Evolutionary conservation across 345 rosid species (phyloP), one percentile per base, ranked within the genome.

Genomic region (Linum trigynum): DNA sequence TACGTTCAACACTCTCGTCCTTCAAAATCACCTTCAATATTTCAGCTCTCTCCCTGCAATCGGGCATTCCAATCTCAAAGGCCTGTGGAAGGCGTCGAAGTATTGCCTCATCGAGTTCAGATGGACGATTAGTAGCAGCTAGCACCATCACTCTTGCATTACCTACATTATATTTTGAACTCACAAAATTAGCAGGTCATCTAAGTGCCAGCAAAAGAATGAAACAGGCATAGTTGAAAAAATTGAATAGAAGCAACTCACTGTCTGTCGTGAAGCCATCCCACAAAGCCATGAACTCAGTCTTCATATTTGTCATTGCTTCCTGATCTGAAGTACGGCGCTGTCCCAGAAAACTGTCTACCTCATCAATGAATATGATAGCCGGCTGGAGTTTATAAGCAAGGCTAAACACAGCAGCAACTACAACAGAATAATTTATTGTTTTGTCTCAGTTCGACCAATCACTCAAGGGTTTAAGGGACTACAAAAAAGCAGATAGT

Each of bases 211-310:
- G 32, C 32, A 23, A 23, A 23, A 23, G 32, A 16, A 9, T 50
- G 57, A 8, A 56, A 39, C 5, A 53, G 40, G 36, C 32, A 36
- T 11, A 35, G 9, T 39, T 23, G 8, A 32, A 23, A 59, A 0
- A 1, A 15, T 14, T 11, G 50, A 59, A 23, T 38, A 23, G 12
- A 6, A 23, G 15, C 7, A 17, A 36, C 99, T 86, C 81, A 94
- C 97, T 96, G 64, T 94, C 96, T 37, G 97, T 88, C 5, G 97
- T 84, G 76, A 94, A 90, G 5, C 99, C 97, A 84, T 94, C 97
- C 99, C 99, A 94, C 74, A 90, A 80, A 62, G 99, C 99, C 99
- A 94, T 90, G 77, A 88, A 94, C 83, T 94, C 97, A 2, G 97
- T 90, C 84, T 94, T 94, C 97, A 94, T 94, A 67, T 90, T 94